Evolutionary conservation across 2,329 filamentous ascomycete species (phyloP).

Genomic region (Hymenoscyphus salicellus): DNA sequence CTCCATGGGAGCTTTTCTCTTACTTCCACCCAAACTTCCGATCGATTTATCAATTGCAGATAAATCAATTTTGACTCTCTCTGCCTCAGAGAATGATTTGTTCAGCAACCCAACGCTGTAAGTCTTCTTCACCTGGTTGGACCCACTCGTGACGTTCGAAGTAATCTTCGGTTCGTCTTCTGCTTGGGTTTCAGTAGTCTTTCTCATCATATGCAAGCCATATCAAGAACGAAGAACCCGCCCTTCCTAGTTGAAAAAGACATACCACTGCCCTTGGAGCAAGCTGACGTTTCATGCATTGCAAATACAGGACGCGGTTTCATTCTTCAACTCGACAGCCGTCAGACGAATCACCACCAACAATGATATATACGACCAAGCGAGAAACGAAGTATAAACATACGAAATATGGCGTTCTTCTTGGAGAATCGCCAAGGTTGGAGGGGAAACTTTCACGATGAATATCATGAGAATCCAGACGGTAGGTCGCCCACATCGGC

Average conservation of each 20-base stretch:
- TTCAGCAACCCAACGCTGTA: background rate
- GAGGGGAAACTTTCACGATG: background rate
- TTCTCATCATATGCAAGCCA: background rate
- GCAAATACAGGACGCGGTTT: background rate
- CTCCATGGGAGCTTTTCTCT: too few relatives aligned
- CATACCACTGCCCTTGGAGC: background rate
- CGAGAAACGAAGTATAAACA: background rate
- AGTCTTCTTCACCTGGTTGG: background rate
- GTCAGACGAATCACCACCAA: background rate
- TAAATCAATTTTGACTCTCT: background rate
- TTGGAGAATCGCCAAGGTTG: background rate
- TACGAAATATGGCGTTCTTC: background rate
- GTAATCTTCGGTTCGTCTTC: background rate
- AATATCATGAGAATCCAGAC: background rate
- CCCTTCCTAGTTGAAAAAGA: too few relatives aligned
- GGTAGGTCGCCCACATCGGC: background rate
- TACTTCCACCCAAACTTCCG: too few relatives aligned
- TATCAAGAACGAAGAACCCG: background rate
- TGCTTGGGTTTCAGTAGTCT: background rate
- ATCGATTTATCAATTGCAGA: too few relatives aligned
- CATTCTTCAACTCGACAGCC: background rate
- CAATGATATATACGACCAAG: background rate
- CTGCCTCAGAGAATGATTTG: background rate
- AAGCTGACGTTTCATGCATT: background rate
- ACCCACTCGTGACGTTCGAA: background rate